Percentiles rank a stretch among this genome's conserved stretches.
phyloP scores from a whole-genome alignment of 192 early-diverging fungal genomes.

The Mortierella antarctica region DNA sequence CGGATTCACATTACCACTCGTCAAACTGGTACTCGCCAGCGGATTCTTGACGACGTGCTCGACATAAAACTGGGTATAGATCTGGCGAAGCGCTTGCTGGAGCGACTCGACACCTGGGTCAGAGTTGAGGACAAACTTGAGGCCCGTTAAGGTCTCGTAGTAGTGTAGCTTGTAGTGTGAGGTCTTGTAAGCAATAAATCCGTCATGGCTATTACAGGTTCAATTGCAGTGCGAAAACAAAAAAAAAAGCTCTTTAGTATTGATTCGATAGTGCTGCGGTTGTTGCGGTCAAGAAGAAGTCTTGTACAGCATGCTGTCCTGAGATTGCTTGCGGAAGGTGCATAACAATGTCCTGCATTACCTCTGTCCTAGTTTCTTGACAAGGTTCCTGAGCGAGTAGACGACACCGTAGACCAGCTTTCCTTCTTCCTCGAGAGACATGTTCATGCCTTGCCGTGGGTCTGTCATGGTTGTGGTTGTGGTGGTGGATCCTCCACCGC shows the following conservation, averaged over 20 bases:
- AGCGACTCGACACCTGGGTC: conserved; percentile 77
- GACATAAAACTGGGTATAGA: conserved; percentile 91
- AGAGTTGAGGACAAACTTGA: conserved; percentile 90
- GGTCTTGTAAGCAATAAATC: conserved; percentile 82
- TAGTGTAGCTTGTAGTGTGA: conserved; percentile 91
- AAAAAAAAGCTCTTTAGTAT: neutral
- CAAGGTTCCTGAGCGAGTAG: conserved; percentile 88
- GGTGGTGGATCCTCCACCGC: conserved; percentile 46
- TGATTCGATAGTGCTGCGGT: neutral
- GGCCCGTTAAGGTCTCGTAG: conserved; percentile 86
- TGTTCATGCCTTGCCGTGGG: conserved; percentile 61
- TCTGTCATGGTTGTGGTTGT: conserved; percentile 55
- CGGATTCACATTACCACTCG: conserved; percentile 28
- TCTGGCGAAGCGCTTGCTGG: conserved; percentile 77
- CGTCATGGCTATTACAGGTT: conserved; percentile 59
- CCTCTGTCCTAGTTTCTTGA: conserved; percentile 80
- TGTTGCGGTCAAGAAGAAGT: too few relatives aligned
- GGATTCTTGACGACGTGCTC: conserved; percentile 95
- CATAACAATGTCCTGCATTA: conserved; percentile 14
- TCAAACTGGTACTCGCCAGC: conserved; percentile 52
- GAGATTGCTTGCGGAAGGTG: neutral
- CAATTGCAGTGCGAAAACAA: neutral
- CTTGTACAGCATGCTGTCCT: too few relatives aligned
- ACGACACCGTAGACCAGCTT: conserved; percentile 98
- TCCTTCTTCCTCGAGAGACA: conserved; percentile 83